Evolutionary conservation across 805 yeast genomes (phyloP), one percentile per base, ranked within the genome.

Genomic region (Teunomyces aglyptinius): DNA sequence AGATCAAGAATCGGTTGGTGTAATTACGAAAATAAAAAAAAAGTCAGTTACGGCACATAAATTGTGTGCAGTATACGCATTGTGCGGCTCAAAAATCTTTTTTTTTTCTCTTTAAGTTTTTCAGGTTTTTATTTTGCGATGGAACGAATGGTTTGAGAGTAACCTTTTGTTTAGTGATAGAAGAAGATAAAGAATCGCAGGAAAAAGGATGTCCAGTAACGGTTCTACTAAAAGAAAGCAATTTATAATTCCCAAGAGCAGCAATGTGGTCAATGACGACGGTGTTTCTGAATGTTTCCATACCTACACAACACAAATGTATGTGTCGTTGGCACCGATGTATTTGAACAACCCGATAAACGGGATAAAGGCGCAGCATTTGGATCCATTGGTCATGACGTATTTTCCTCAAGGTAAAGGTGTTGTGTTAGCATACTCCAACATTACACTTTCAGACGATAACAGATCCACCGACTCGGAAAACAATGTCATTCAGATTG

Each of bases 371-470:
- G 76, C 82, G 24, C 97, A 92, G 69, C 98, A 94, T 68, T 70
- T 94, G 52, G 96, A 94, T 60, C 90, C 94, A 3, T 72, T 94
- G 66, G 72, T 94, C 26, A 89, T 94, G 96, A 82, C 86, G 35
- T 89, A 85, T 63, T 85, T 79, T 54, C 67, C 80, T 11, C 76
- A 82, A 20, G 85, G 85, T 3, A 79, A 79, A 33, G 99, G 99
- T 22, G 90, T 94, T 15, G 86, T 94, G 7, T 70, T 94, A 49
- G 84, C 96, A 2, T 90, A 92, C 60, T 77, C 77, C 51, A 82
- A 88, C 54, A 69, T 92, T 26, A 63, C 75, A 49, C 63, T 88
- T 22, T 60, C 77, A 16, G 72, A 73, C 12, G 79, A 76, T 38
- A 68, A 64, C 50, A 53, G 46, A 36, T 53, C 59, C 40, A 65